Evolutionary conservation across 352 stramenopile genomes (phyloP).

Genomic region (Salisapilia sapeloensis): DNA sequence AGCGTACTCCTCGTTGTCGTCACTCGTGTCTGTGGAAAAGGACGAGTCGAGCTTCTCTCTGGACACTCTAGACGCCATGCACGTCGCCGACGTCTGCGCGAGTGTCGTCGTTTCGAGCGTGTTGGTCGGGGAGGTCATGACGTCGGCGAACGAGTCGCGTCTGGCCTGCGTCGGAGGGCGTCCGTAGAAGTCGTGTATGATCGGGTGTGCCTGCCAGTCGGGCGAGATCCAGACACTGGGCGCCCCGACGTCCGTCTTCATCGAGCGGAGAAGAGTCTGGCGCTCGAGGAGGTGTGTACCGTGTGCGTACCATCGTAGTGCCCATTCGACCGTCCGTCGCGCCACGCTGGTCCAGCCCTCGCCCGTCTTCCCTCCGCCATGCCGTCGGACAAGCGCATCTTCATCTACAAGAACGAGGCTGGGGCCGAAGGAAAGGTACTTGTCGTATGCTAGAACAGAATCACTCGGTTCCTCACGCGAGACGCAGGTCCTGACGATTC

Average conservation of each 20-base stretch:
- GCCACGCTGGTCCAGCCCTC: neutral
- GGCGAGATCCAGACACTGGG: slow-evolving; percentile 53
- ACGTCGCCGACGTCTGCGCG: slow-evolving; percentile 12
- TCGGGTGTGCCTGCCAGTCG: slow-evolving; percentile 50
- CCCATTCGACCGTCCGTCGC: neutral
- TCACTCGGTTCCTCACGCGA: neutral
- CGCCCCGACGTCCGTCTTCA: slow-evolving; percentile 8
- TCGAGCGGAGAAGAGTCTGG: slow-evolving; percentile 5
- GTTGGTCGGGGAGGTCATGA: slow-evolving; percentile 64
- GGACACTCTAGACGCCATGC: neutral
- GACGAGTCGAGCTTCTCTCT: slow-evolving; percentile 3
- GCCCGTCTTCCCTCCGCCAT: slow-evolving; percentile 8
- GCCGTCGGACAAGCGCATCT: slow-evolving; percentile 64
- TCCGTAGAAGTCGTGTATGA: slow-evolving; percentile 73
- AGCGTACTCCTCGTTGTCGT: too few species aligned
- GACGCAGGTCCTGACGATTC: slow-evolving; percentile 64
- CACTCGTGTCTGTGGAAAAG: too few species aligned
- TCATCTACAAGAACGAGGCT: slow-evolving; percentile 79
- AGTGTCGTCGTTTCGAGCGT: slow-evolving; percentile 35
- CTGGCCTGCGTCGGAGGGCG: slow-evolving; percentile 13
- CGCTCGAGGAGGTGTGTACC: slow-evolving; percentile 2
- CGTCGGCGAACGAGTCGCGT: slow-evolving; percentile 64
- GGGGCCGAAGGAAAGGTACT: slow-evolving; percentile 62
- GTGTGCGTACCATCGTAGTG: too few species aligned
- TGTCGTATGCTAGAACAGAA: neutral